Evolutionary conservation across 192 early-diverging fungal species (phyloP).

Genomic region (Mortierella claussenii): DNA sequence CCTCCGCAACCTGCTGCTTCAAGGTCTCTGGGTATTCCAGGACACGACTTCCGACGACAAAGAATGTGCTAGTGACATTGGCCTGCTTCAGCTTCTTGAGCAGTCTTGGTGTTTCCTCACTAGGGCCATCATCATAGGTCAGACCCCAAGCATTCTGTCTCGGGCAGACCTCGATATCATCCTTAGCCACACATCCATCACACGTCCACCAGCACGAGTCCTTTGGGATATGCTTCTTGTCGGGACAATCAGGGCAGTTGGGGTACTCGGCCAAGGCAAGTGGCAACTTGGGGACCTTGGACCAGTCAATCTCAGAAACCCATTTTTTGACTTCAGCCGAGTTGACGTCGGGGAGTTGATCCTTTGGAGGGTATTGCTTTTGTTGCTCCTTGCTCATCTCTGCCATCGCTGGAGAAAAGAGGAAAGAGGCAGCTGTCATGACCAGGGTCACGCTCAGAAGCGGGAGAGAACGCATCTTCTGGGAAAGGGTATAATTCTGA

Average conservation of each 20-base stretch:
- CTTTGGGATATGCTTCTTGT: conserved; percentile 28
- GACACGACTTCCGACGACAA: conserved; percentile 61
- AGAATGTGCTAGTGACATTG: conserved; percentile 56
- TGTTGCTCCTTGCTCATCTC: conserved; percentile 42
- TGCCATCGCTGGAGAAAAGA: conserved; percentile 1
- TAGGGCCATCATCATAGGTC: conserved; percentile 63
- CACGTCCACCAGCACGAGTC: conserved; percentile 61
- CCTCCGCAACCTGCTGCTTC: conserved; percentile 27
- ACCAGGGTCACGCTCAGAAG: conserved; percentile 38
- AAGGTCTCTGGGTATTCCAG: conserved; percentile 58
- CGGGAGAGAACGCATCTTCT: conserved; percentile 30
- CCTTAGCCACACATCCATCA: conserved; percentile 54
- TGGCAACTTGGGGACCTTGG: conserved; percentile 50
- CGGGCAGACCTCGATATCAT: conserved; percentile 61
- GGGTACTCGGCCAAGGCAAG: conserved; percentile 34
- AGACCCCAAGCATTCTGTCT: conserved; percentile 57
- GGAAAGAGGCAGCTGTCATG: conserved; percentile 16
- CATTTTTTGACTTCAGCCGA: conserved; percentile 40
- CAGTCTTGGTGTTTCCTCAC: conserved; percentile 52
- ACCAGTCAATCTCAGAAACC: conserved; percentile 47
- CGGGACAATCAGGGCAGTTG: conserved; percentile 40
- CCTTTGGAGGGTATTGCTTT: conserved; percentile 17
- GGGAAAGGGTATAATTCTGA: background rate
- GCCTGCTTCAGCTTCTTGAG: conserved; percentile 55
- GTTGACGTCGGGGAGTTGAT: conserved; percentile 27